Evolutionary conservation across 768 basidiomycete genomes (phyloP).

Genomic region (Boletus sp.): DNA sequence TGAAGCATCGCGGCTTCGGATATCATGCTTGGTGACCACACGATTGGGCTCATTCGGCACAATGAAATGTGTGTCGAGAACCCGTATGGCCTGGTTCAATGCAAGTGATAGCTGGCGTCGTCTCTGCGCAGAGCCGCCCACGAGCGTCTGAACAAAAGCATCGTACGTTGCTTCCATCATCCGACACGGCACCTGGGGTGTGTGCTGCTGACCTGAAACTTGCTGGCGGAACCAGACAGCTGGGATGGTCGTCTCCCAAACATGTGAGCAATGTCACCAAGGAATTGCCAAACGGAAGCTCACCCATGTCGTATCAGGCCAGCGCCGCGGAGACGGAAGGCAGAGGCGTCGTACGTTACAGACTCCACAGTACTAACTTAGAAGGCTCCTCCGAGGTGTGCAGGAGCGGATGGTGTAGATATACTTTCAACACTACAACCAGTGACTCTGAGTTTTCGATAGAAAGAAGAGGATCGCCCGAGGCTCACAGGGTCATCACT

Average conservation of each 20-base stretch:
- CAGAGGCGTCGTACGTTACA: neutral
- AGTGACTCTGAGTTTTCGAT: neutral
- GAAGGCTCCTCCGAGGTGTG: neutral
- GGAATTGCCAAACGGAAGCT: neutral
- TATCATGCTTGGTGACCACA: conserved; percentile 29
- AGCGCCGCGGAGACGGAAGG: conserved; percentile 2
- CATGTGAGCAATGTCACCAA: neutral
- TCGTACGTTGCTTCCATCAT: conserved; percentile 1
- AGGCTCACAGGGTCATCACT: neutral
- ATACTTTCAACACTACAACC: neutral
- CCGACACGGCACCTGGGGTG: conserved; percentile 6
- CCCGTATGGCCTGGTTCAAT: neutral
- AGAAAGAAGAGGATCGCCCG: neutral
- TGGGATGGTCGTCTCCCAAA: conserved; percentile 35
- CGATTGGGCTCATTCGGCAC: conserved; percentile 22
- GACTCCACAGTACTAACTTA: conserved; percentile 1
- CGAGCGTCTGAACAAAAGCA: conserved; percentile 1
- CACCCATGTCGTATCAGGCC: neutral
- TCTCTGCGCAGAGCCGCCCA: conserved; percentile 9
- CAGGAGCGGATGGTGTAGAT: conserved; percentile 2
- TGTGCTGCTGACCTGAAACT: conserved; percentile 11
- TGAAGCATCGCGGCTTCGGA: conserved; percentile 29
- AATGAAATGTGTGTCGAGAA: conserved; percentile 2
- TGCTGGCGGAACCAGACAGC: conserved; percentile 23
- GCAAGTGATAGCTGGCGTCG: conserved; percentile 3